Evolutionary conservation across 2,329 filamentous ascomycete species (phyloP), one percentile per base, ranked within the genome.

Genomic region (Tolypocladium amazonense): DNA sequence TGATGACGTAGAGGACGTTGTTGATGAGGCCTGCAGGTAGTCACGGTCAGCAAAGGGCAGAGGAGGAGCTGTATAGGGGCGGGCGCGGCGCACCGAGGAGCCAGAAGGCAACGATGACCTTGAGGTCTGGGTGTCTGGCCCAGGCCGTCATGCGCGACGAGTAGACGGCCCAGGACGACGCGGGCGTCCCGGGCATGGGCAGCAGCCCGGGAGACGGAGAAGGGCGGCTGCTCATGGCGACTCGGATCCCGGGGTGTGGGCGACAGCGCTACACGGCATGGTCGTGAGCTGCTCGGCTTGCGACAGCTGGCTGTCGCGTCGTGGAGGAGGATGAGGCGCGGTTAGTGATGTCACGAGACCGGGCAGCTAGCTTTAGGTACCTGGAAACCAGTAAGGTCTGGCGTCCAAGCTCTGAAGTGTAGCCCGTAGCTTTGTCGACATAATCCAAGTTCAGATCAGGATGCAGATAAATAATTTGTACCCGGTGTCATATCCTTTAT

Each of bases 1-100:
- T 94, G 72, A 97, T 90, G 59, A 97, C 93, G 75, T 97, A 97
- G 76, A 97, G 88, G 66, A 97, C 90, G 77, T 97, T 97, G 76
- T 99, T 97, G 72, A 97, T 94, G 23, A 76, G 70, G 59, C 75
- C 75, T 76, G 27, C 33, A 33, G 9, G 33, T 1, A n/a, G 14
- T 23, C 45, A 35, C 7, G 9, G 47, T 68, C 56, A 68, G 64
- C 45, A 30, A 23, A 20, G 4, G 39, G 15, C 9, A 35, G 30
- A 4, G 25, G 33, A 27, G 35, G 11, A n/a, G n/a, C n/a, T 38
- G 20, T n/a, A 6, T 18, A 23, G n/a, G n/a, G 6, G 12, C 23
- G 14, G 54, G 18, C 4, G 37, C 14, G 59, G 61, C 62, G 38
- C 78, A 97, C 93, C 93, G 70, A 97, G 95, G 2, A 97, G 80